phyloP scores from a whole-genome alignment of 2,329 filamentous ascomycete species.

The Fusarium musae region DNA sequence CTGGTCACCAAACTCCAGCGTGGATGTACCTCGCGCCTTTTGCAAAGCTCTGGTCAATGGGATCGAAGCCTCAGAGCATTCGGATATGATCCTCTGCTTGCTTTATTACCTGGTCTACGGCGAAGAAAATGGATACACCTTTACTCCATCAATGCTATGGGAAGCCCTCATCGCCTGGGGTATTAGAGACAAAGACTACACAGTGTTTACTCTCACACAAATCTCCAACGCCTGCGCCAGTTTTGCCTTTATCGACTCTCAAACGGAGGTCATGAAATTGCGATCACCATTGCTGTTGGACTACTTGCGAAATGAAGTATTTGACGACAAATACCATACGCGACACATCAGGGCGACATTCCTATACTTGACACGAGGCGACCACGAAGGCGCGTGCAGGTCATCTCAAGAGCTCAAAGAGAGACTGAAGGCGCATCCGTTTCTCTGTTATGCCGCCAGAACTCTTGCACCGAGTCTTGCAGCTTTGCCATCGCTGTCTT shows the following conservation, averaged over 20 bases:
- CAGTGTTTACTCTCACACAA: not conserved
- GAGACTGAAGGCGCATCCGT: not conserved
- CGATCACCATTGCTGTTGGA: not conserved
- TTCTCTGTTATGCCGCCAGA: constrained; percentile 5
- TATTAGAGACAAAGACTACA: not conserved
- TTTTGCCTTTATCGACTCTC: not conserved
- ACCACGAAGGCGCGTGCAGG: not conserved
- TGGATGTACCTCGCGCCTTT: not conserved
- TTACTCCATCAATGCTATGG: not conserved
- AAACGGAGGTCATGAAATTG: not conserved
- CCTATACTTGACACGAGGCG: not conserved
- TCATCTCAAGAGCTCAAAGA: not conserved
- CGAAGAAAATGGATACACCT: not conserved
- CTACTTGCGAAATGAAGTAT: not conserved
- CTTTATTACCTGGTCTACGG: not conserved
- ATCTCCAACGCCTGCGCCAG: not conserved
- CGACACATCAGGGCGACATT: not conserved
- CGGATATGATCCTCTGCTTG: not conserved
- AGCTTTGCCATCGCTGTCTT: rapidly evolving
- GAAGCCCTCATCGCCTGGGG: not conserved
- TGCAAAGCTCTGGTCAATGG: not conserved
- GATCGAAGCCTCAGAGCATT: not conserved
- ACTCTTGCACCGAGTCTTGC: not conserved
- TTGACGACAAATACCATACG: not conserved
- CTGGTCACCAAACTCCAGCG: not conserved